Percentiles rank a stretch among this genome's conserved stretches.
Conservation (phyloP, 2,329 filamentous ascomycete genomes). For the Drechslera avenae region DNA sequence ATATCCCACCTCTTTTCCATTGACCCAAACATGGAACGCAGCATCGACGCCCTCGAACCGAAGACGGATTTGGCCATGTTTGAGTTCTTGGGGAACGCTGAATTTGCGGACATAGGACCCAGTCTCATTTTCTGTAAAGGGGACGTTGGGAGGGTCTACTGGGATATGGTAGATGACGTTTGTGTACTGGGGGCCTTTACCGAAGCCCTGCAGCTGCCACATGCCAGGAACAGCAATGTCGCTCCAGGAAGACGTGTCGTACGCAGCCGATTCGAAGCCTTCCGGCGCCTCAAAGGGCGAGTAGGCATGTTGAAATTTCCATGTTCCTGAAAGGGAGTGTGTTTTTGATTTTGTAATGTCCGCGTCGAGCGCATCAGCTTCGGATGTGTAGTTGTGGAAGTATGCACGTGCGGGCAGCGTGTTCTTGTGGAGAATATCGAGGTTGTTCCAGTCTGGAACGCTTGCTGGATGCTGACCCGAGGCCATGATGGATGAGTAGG, state of each 20-base stretch:
- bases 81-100: slow-evolving; percentile 57
- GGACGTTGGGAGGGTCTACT: slow-evolving; percentile 66
- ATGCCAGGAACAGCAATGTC: slow-evolving; percentile 67
- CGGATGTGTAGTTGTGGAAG: slow-evolving; percentile 60
- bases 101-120: slow-evolving; percentile 66
- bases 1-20: slow-evolving; percentile 68
- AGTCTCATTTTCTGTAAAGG: slow-evolving; percentile 65
- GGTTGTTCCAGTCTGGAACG: slow-evolving; percentile 66
- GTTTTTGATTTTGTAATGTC: slow-evolving; percentile 42
- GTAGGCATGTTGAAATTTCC: slow-evolving; percentile 49
- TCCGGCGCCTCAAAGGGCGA: slow-evolving; percentile 45
- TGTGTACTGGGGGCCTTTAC: slow-evolving; percentile 68
- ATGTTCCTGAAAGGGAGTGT: slow-evolving; percentile 43
- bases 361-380: slow-evolving; percentile 55
- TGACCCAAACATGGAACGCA: slow-evolving; percentile 72
- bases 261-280: slow-evolving; percentile 40
- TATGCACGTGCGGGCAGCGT: slow-evolving; percentile 62
- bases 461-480: slow-evolving; percentile 27
- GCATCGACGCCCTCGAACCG: slow-evolving; percentile 75
- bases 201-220: slow-evolving; percentile 73
- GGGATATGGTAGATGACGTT: slow-evolving; percentile 71
- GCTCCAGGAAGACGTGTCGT: slow-evolving; percentile 53
- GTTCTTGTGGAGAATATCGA: slow-evolving; percentile 64
- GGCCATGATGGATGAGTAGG: slow-evolving; percentile 22
- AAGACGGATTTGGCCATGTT: slow-evolving; percentile 62